Evolutionary conservation across 2,329 filamentous ascomycete genomes (phyloP).

Genomic region (Cladosporium sp.): DNA sequence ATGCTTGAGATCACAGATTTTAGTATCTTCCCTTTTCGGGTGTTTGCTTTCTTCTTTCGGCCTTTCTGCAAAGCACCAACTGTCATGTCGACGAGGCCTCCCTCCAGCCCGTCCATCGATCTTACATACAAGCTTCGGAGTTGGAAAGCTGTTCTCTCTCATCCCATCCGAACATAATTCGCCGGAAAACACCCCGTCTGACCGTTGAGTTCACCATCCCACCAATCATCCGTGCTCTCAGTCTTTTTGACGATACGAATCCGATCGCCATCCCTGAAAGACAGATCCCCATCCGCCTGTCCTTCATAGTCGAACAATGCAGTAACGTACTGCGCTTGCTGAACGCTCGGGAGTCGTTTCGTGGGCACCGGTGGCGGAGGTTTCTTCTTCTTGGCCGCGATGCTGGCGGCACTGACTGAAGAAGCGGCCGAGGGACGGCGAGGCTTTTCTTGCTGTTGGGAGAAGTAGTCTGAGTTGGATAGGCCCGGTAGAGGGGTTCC

Average conservation of each 20-base stretch:
- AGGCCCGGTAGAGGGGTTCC: conserved; percentile 23
- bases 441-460: conserved; percentile 17
- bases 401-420: conserved; percentile 21
- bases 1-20: no score
- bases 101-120: no score
- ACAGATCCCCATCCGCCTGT: conserved; percentile 65
- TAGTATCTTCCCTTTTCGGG: no score
- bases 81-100: no score
- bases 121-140: no score
- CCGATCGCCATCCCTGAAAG: conserved; percentile 70
- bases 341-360: conserved; percentile 50
- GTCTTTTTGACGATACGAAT: conserved; percentile 78
- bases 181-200: conserved; percentile 71
- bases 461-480: conserved; percentile 31
- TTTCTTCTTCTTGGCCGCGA: conserved; percentile 66
- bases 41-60: neutral
- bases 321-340: conserved; percentile 44
- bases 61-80: no score
- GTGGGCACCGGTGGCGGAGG: conserved; percentile 68
- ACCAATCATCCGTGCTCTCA: conserved; percentile 78
- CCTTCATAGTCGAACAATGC: conserved; percentile 73
- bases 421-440: conserved; percentile 29
- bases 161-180: conserved; percentile 55
- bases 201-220: conserved; percentile 72
- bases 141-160: neutral